Evolutionary conservation across 2,329 filamentous ascomycete species (phyloP), one percentile per base, ranked within the genome.

Genomic region (Pyricularia pennisetigena): DNA sequence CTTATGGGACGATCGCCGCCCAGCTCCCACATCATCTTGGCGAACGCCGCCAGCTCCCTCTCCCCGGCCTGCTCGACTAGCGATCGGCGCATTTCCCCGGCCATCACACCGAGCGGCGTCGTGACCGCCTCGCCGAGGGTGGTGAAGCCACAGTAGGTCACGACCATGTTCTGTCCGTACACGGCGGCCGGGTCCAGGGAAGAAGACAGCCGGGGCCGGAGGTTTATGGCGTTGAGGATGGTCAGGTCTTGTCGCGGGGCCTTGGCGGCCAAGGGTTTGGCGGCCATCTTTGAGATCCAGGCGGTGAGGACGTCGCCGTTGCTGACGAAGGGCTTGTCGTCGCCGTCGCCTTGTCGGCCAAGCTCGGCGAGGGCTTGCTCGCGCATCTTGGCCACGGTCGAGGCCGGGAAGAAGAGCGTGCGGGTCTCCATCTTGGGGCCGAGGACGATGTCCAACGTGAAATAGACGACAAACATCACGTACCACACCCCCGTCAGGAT

Each of bases 231-330:
- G 71, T 81, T 80, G 63, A 78, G 71, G n/a, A 79, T 72, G 9
- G 74, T 75, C 62, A 82, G 70, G 1, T 75, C 73, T 29, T 74
- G 73, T 20, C 71, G 68, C 23, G 75, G 72, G 70, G 69, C 69
- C 30, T 66, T 72, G 26, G 7, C 28, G 35, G 32, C 64, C 20
- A 73, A 72, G 61, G 69, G 73, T 29, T 64, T 71, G 26, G 71
- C 71, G 30, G 73, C 72, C 35, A 75, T 73, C 9, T 76, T 76
- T 10, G 77, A 72, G 67, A 75, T 72, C 79, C 81, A 85, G 0
- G 79, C 80, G 1, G 75, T 72, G 2, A 85, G 71, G 1, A 83
- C 73, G 67, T 85, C 82, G 24, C 78, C 77, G n/a, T 83, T 80
- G 69, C 79, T 83, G 32, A 84, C 61, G 67, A 81, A 83, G 1